Percentiles rank a stretch among this genome's conserved stretches.
These are phyloP conservation scores for Candida neerlandica DNA, from an alignment of 1,139 yeast genomes.

Conservation along the genomic window DNA sequence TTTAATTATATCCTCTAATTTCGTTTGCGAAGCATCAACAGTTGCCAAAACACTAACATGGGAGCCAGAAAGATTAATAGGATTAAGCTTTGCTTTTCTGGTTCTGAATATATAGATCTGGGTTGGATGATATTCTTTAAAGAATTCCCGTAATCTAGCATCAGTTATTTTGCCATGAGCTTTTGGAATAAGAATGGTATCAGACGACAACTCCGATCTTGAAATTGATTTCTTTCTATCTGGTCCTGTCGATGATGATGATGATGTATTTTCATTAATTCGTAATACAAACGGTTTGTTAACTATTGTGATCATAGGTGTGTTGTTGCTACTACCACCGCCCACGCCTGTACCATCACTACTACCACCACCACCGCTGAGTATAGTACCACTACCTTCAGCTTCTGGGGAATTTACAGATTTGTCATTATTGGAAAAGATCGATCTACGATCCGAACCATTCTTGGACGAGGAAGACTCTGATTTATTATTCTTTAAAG, in stretches of 20 bases:
- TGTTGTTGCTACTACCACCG: background rate
- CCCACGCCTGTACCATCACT: background rate
- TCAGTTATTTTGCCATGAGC: constrained; percentile 45
- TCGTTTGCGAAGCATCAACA: constrained; percentile 41
- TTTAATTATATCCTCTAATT: constrained; percentile 46
- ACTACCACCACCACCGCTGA: background rate
- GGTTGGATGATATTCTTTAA: constrained; percentile 47
- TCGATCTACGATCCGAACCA: background rate
- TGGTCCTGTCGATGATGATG: background rate
- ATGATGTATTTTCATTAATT: constrained; percentile 4
- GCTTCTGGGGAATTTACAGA: too few relatives aligned
- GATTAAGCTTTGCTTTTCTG: constrained; percentile 15
- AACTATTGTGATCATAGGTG: background rate
- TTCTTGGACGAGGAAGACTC: background rate
- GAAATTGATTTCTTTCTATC: constrained; percentile 1
- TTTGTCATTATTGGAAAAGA: background rate
- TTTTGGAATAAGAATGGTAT: constrained; percentile 55
- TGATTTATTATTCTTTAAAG: constrained; percentile 1
- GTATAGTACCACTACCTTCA: too few relatives aligned
- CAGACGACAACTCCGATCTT: constrained; percentile 30
- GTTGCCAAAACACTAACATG: constrained; percentile 57
- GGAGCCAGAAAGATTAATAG: constrained; percentile 16
- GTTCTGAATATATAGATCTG: constrained; percentile 50
- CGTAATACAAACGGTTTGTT: background rate
- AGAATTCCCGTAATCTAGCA: constrained; percentile 42